Conservation (phyloP, 164 flowering plant species). For the Aristolochia contorta region DNA sequence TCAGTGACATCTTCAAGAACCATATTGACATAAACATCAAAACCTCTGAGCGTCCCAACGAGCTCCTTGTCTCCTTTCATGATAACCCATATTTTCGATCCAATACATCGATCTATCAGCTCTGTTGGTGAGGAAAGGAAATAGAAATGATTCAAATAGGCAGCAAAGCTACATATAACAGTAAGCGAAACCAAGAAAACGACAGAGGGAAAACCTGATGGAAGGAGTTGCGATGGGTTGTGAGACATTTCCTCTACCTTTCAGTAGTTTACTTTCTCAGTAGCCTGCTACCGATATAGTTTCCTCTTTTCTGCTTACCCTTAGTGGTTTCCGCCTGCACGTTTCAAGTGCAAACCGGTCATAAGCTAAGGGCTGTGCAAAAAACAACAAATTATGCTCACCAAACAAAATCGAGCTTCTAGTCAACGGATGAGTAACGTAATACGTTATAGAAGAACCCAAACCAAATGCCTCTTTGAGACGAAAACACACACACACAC, state of each 20-base stretch:
- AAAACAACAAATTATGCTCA: too few relatives aligned
- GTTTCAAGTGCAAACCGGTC: too few relatives aligned
- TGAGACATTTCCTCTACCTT: slow-evolving; percentile 26
- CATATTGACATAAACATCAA: slow-evolving; percentile 97
- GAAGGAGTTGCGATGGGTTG: slow-evolving; percentile 91
- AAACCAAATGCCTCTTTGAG: too few relatives aligned
- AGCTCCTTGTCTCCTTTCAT: slow-evolving; percentile 99
- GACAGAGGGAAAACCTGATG: slow-evolving; percentile 16
- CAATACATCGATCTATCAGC: slow-evolving; percentile 92
- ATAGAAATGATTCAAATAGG: not conserved
- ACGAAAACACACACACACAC: too few relatives aligned
- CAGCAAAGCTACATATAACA: not conserved
- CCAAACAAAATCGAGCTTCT: too few relatives aligned
- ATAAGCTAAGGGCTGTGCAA: too few relatives aligned
- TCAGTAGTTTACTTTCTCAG: too few relatives aligned
- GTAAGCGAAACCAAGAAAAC: not conserved
- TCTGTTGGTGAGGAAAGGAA: slow-evolving; percentile 30
- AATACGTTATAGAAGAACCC: too few relatives aligned
- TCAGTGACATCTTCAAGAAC: slow-evolving; percentile 98
- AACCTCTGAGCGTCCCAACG: slow-evolving; percentile 87
- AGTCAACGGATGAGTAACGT: too few relatives aligned
- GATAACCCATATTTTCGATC: slow-evolving; percentile 97
- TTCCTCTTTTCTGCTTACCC: too few relatives aligned
- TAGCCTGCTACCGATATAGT: too few relatives aligned
- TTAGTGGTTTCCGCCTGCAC: too few relatives aligned